Base-by-base conservation (phyloP, 176 grass and related monocot species). In the Musa acuminata region DNA sequence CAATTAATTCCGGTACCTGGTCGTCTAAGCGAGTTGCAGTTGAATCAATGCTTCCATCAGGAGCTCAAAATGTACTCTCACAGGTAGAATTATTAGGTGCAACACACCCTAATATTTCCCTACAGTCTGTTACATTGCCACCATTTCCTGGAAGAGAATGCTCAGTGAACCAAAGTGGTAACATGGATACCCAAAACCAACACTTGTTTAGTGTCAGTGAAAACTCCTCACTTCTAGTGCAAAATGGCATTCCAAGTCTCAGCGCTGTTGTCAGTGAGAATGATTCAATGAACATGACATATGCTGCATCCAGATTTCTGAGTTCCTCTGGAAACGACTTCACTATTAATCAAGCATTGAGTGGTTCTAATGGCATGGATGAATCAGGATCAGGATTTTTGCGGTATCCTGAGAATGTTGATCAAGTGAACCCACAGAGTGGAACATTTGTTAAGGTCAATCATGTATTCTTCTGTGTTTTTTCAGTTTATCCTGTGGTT, bases 391-490 rank as follows among this genome's bases (percentile, higher is more conserved):
- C 88, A 73, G 91, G 88, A 57, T 91, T 87, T 69, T 82, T 91
- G 19, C 82, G 72, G 9, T 85, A 84, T 83, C 75, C 84, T 74
- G 90, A 85, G 11, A 91, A 84, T 80, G 16, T 85, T 51, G 84
- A 89, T 82, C 90, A 85, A 80, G 78, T 78, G 72, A 99, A 79
- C 73, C 86, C 76, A 53, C 71, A 78, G 57, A 64, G 82, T 68
- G 87, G 83, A 49, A 91, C 90, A 73, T 99, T 91, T 58, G 91
- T 99, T 19, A 99, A 99, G 95, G 95, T 94, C 14, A 71, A 70
- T 53, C 27, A 35, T 14, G 64, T 58, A 23, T 62, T 5, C 48
- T 19, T 0, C 13, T 59, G 5, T 22, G 20, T 2, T 13, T 29
- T 74, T 52, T 10, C 8, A 16, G 24, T 53, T 53, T 26, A 23